Evolutionary conservation across 495 filamentous ascomycete species (phyloP), one percentile per base, ranked within the genome.

Genomic region (Lepraria neglecta): DNA sequence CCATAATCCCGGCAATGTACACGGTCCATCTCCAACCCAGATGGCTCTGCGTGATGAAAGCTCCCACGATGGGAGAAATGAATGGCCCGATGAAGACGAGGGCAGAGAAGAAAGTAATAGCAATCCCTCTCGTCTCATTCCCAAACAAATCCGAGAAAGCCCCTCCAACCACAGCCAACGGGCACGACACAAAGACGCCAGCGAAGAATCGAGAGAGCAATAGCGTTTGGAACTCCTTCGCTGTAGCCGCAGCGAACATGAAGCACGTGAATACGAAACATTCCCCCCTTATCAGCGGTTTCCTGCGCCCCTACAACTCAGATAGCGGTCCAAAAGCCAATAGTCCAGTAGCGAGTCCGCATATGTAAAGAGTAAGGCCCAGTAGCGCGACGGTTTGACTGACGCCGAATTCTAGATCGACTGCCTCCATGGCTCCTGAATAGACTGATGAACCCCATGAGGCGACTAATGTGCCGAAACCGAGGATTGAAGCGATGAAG

Each of bases 251-350:
- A 11, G 78, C 77, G 24, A 84, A 76, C 47, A 80, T 72, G 65
- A 84, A 83, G 63, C 81, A 74, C 11, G 70, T 67, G 59, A 84
- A 82, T 48, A 75, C 40, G 42, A 75, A n/a, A n/a, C n/a, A 56
- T 59, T 76, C 71, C n/a, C 79, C 79, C n/a, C 74, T 48, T 59
- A 80, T 75, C 0, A 85, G 58, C 7, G 81, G 81, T 28, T 53
- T 50, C 46, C 76, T 78, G 44, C 89, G 81, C 62, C 91, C 91
- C 60, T 80, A 80, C 33, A 95, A 73, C 70, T 96, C 91, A 10
- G 88, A 92, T 12, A 87, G 73, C 0, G 91, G 91, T 3, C 76
- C 81, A 74, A 76, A 85, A 15, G 82, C 58, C 0, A 79, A 55
- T 11, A 82, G 83, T 1, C 81, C 83, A n/a, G n/a, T n/a, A n/a